Percentiles rank a stretch among this genome's conserved stretches.
phyloP scores from a whole-genome alignment of 805 yeast genomes.

The Komagataella pseudopastoris region DNA sequence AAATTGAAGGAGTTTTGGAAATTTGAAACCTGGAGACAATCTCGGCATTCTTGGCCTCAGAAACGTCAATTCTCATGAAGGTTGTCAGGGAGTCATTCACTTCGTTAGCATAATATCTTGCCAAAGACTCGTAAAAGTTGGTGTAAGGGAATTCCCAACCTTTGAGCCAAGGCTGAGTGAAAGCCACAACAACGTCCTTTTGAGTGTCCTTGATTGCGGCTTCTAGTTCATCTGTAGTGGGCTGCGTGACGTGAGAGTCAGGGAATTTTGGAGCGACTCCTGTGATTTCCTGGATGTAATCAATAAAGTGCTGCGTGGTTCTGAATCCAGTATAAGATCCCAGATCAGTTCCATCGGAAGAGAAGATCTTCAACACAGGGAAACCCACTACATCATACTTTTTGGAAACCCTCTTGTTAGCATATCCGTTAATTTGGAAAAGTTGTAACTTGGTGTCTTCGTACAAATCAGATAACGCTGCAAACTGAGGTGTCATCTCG shows the following conservation, averaged over 20 bases:
- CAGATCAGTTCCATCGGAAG: conserved; percentile 25
- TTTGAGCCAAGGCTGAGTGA: conserved; percentile 22
- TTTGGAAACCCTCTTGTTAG: conserved; percentile 19
- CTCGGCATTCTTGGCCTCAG: conserved; percentile 12
- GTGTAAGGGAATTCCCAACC: conserved; percentile 17
- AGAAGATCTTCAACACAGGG: conserved; percentile 30
- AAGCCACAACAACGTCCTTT: conserved; percentile 15
- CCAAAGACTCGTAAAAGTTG: conserved; percentile 18
- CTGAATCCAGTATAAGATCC: conserved; percentile 22
- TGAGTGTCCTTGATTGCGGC: conserved; percentile 1
- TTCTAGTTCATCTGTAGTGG: conserved; percentile 7
- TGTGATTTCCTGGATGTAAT: conserved; percentile 17
- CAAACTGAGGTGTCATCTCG: conserved; percentile 29
- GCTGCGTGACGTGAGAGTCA: conserved; percentile 6
- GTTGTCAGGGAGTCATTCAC: conserved; percentile 7
- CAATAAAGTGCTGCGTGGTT: conserved; percentile 17
- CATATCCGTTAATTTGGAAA: conserved; percentile 20
- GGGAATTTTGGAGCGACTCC: conserved; percentile 21
- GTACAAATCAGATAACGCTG: conserved; percentile 28
- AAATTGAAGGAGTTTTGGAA: conserved; percentile 17
- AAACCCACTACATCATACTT: conserved; percentile 27
- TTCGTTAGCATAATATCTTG: conserved; percentile 11
- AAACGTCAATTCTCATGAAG: conserved; percentile 21
- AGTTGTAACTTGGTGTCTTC: conserved; percentile 21
- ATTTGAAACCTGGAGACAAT: conserved; percentile 15